Conservation (phyloP, 331 rosid species). For the Pyracantha coccinea region DNA sequence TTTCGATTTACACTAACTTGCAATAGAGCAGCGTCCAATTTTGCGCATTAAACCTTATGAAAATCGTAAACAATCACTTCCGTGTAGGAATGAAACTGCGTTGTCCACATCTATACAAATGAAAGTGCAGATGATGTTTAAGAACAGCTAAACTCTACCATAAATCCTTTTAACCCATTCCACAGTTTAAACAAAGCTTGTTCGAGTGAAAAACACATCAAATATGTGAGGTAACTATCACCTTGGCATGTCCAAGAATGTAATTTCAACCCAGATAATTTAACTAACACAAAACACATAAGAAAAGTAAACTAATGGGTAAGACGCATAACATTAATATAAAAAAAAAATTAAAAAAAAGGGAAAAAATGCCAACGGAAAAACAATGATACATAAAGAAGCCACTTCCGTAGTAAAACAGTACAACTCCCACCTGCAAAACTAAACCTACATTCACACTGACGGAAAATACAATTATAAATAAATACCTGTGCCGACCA, state of each 20-base stretch:
- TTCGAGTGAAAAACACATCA: neutral
- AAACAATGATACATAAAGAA: neutral
- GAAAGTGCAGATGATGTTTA: neutral
- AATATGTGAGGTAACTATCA: neutral
- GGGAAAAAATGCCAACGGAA: too few species aligned
- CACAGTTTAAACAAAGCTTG: neutral
- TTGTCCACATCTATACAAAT: neutral
- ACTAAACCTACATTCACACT: neutral
- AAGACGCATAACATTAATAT: too few species aligned
- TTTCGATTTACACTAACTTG: neutral
- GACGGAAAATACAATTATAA: neutral
- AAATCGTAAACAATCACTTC: neutral
- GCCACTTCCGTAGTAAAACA: neutral
- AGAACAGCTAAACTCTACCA: neutral
- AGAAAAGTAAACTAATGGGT: too few species aligned
- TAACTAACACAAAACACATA: neutral
- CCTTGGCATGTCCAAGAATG: neutral
- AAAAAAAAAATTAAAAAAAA: too few species aligned
- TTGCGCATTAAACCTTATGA: neutral
- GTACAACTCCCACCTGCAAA: neutral
- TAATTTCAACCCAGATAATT: neutral
- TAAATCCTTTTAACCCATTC: neutral
- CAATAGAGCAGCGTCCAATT: neutral
- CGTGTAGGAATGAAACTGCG: neutral
- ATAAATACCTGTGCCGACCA: constrained; percentile 61